Evolutionary conservation across 768 basidiomycete species (phyloP), one percentile per base, ranked within the genome.

Genomic region (Russula foetens): DNA sequence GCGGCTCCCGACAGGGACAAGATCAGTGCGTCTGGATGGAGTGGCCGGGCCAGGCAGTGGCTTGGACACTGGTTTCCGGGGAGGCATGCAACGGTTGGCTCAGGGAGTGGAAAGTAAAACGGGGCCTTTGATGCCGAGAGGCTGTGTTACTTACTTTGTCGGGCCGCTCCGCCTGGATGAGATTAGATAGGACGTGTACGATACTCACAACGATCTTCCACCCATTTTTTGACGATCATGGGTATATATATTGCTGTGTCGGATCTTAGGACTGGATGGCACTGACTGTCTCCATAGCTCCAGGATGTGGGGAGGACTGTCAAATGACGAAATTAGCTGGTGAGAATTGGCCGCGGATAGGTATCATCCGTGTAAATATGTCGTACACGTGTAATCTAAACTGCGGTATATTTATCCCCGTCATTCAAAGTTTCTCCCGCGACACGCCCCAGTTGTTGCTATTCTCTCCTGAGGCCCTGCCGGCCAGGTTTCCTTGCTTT

Each of bases 1-100:
- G 62, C 76, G 75, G 14, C 81, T 78, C n/a, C 85, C 85, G 14
- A 79, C 73, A 1, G 77, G 69, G 26, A 88, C 75, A 47, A 89
- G 76, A 29, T 78, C 82, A 58, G 55, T 26, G 29, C 58, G 21
- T 62, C 58, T 53, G 21, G 66, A 17, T 65, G 56, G 44, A 5
- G 35, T 33, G 21, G 43, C 55, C 24, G 35, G 21, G 44, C 33
- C 43, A 45, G 43, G 43, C 55, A 24, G 43, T 17, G 21, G 48
- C 31, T 38, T 61, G 7, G 49, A 48, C 43, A 33, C 55, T 46
- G 29, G 15, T 53, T 63, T 71, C 74, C 51, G 58, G 5, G 63
- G 64, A 62, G 63, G 58, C 64, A 65, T 64, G 28, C 59, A 55
- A 47, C 12, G 29, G 41, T 28, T 19, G 44, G 39, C 11, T 24